Conservation (phyloP, 1,139 yeast genomes). For the Pichia sp. region DNA sequence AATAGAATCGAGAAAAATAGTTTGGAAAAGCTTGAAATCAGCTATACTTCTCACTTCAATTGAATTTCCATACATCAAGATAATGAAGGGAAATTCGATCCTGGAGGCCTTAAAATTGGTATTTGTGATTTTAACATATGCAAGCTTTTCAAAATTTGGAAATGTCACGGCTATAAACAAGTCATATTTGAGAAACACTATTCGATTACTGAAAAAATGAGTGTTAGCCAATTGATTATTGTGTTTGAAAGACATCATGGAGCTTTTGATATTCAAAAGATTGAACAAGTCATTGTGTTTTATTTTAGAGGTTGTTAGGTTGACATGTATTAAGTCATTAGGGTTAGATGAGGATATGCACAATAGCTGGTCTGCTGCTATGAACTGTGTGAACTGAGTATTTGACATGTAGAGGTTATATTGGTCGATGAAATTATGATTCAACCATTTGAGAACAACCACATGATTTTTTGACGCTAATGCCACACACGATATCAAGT, state of each 20-base stretch:
- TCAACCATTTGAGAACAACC: slow-evolving; percentile 14
- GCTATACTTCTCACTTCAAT: slow-evolving; percentile 44
- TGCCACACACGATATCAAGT: slow-evolving; percentile 8
- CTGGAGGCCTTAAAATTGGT: slow-evolving; percentile 35
- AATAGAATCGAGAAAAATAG: slow-evolving; percentile 34
- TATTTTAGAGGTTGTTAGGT: slow-evolving; percentile 12
- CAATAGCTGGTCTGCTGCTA: slow-evolving; percentile 7
- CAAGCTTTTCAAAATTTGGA: background rate
- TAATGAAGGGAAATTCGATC: slow-evolving; percentile 45
- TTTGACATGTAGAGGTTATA: slow-evolving; percentile 16
- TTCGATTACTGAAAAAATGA: slow-evolving; percentile 4
- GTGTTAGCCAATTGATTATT: slow-evolving; percentile 4
- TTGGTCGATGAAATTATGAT: slow-evolving; percentile 13
- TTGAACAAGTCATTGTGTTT: slow-evolving; percentile 10
- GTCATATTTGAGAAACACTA: slow-evolving; percentile 13
- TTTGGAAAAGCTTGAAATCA: slow-evolving; percentile 43
- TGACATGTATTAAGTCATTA: slow-evolving; percentile 14
- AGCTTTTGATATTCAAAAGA: slow-evolving; percentile 4
- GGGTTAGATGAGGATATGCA: slow-evolving; percentile 9
- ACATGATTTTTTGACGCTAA: slow-evolving; percentile 15
- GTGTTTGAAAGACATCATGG: slow-evolving; percentile 8
- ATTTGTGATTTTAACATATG: background rate
- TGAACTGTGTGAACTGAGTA: slow-evolving; percentile 1
- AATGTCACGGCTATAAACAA: slow-evolving; percentile 3
- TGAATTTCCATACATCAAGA: slow-evolving; percentile 36